phyloP scores from a whole-genome alignment of 2,329 filamentous ascomycete species.

The Sporothrix globosa region DNA sequence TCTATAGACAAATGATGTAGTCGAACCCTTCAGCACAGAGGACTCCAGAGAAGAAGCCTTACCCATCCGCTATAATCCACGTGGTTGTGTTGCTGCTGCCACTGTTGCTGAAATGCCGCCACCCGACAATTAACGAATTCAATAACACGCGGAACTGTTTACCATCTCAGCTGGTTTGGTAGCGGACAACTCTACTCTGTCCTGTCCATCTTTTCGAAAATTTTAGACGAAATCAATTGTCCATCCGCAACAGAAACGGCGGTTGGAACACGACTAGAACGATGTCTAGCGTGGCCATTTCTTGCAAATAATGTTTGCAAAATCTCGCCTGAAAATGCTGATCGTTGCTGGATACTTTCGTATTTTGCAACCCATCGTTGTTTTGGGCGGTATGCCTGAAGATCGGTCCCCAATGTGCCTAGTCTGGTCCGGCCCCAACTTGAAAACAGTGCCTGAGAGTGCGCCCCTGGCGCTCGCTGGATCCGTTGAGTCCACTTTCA shows the following conservation, averaged over 20 bases:
- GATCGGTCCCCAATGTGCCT: not conserved
- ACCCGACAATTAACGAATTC: not conserved
- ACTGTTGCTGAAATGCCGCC: not conserved
- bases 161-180: not conserved
- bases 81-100: constrained; percentile 4
- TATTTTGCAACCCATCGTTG: not conserved
- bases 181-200: not conserved
- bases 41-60: not conserved
- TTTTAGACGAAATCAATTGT: not conserved
- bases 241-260: not conserved
- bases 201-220: constrained; percentile 3
- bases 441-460: too few relatives aligned
- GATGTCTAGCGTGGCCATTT: constrained; percentile 16
- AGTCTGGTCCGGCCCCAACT: constrained; percentile 5
- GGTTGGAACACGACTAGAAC: not conserved
- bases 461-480: constrained; percentile 20
- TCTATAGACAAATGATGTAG: not conserved
- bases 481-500: not conserved
- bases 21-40: not conserved
- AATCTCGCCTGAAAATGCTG: constrained; percentile 12
- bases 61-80: not conserved
- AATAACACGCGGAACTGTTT: constrained; percentile 8
- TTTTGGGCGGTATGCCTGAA: not conserved
- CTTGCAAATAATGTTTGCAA: constrained; percentile 24
- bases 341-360: constrained; percentile 5